Percentiles rank a stretch among this genome's conserved stretches.
These are phyloP conservation scores for Aegle marmelos DNA, from an alignment of 345 rosid species.

Conservation along the genomic window DNA sequence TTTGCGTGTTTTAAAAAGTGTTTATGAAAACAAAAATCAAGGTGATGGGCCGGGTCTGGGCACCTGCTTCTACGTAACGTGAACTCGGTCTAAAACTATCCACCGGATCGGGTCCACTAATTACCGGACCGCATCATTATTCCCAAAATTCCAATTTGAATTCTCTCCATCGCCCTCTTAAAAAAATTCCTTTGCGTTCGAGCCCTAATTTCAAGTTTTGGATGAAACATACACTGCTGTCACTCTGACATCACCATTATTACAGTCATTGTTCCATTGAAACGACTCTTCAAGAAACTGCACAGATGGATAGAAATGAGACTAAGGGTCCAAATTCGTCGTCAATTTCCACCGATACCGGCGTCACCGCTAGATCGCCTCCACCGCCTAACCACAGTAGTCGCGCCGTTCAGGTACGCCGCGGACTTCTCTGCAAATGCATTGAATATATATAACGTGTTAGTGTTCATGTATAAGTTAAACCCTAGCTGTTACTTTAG, in stretches of 20 bases:
- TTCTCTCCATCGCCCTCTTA: constrained; percentile 4
- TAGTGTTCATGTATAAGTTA: background rate
- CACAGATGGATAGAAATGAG: constrained; percentile 30
- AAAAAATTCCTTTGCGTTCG: background rate
- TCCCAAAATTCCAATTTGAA: constrained; percentile 4
- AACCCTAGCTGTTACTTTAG: constrained; percentile 11
- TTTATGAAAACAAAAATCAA: too few species aligned
- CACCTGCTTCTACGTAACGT: background rate
- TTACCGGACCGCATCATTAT: background rate
- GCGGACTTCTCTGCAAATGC: background rate
- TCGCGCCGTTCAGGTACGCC: constrained; percentile 47
- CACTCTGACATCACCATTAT: background rate
- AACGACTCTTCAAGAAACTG: background rate
- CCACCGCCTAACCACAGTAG: constrained; percentile 37
- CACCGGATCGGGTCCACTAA: background rate
- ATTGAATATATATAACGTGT: background rate
- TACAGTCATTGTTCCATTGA: background rate
- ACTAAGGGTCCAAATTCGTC: constrained; percentile 27
- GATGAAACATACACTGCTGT: background rate
- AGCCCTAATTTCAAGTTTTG: background rate
- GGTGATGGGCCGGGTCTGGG: background rate
- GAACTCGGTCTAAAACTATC: background rate
- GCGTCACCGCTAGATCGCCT: constrained; percentile 21
- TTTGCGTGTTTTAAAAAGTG: too few species aligned
- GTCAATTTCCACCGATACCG: constrained; percentile 16